Evolutionary conservation across 192 early-diverging fungal genomes (phyloP).

Genomic region (Backusella luteola): DNA sequence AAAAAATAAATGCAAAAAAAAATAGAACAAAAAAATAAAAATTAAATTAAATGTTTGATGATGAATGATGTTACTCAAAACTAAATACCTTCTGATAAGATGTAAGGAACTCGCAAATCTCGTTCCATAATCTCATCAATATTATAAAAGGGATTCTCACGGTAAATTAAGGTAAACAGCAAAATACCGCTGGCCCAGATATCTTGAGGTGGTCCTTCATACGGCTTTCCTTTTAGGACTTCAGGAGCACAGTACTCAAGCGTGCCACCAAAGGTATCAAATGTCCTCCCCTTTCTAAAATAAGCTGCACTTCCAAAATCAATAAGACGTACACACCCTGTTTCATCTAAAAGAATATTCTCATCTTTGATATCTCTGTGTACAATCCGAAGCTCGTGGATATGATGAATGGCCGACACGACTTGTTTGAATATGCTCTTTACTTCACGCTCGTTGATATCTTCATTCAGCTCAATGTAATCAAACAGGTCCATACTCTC

Average conservation of each 20-base stretch:
- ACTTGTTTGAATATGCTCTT: conserved; percentile 43
- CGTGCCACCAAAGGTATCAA: conserved; percentile 81
- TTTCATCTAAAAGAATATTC: conserved; percentile 70
- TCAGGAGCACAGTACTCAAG: conserved; percentile 80
- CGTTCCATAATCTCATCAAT: conserved; percentile 59
- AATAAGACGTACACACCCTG: conserved; percentile 67
- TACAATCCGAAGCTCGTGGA: conserved; percentile 60
- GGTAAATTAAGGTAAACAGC: conserved; percentile 74
- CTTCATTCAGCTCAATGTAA: conserved; percentile 46
- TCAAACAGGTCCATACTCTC: conserved; percentile 47
- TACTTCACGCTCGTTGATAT: conserved; percentile 39
- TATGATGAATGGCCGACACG: conserved; percentile 37
- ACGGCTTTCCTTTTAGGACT: conserved; percentile 80
- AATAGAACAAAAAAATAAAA: neutral
- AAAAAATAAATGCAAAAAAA: neutral
- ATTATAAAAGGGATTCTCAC: conserved; percentile 65
- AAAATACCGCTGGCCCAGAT: conserved; percentile 88
- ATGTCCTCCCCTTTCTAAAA: conserved; percentile 50
- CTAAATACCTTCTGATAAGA: conserved; percentile 28
- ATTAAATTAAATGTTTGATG: neutral
- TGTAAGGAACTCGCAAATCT: conserved; percentile 43
- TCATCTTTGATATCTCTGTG: conserved; percentile 86
- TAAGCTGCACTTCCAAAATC: conserved; percentile 84
- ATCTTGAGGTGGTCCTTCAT: conserved; percentile 87
- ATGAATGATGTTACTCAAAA: neutral